Evolutionary conservation across 139 green algal species (phyloP).

Genomic region (Chlorella ohadii): DNA sequence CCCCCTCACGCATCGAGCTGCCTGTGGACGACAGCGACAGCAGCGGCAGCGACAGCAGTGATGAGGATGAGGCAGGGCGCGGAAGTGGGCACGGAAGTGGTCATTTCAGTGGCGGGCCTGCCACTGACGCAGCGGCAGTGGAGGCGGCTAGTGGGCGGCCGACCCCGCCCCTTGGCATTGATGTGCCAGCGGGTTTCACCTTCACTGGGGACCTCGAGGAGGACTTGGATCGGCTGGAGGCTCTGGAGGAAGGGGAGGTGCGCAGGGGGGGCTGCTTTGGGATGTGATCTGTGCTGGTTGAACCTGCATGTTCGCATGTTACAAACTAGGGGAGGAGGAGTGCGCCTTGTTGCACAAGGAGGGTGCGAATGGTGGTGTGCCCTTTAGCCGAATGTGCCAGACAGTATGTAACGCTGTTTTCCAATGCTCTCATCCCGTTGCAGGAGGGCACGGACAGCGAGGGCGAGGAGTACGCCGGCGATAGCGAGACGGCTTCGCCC

Average conservation of each 20-base stretch:
- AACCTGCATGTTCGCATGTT: background rate
- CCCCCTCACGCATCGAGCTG: background rate
- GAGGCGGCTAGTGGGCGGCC: no score
- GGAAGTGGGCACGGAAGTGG: no score
- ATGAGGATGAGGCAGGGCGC: background rate
- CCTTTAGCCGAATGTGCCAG: no score
- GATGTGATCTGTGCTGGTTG: background rate
- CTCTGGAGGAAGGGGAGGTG: slow-evolving; percentile 48
- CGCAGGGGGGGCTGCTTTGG: background rate
- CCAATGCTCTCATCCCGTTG: background rate
- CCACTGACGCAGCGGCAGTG: no score
- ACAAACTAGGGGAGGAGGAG: no score
- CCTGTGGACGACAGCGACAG: background rate
- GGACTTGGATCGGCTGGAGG: slow-evolving; percentile 67
- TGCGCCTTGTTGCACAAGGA: no score
- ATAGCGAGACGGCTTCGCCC: slow-evolving; percentile 24
- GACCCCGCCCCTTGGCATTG: background rate
- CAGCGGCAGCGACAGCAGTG: slow-evolving; percentile 23
- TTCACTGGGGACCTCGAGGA: slow-evolving; percentile 77
- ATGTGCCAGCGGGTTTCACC: slow-evolving; percentile 43
- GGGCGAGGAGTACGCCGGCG: background rate
- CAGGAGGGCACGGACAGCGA: background rate
- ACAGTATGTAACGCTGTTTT: no score
- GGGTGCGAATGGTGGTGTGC: no score
- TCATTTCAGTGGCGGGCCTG: background rate